Conservation (phyloP, 345 rosid genomes). For the Citrus australasica region DNA sequence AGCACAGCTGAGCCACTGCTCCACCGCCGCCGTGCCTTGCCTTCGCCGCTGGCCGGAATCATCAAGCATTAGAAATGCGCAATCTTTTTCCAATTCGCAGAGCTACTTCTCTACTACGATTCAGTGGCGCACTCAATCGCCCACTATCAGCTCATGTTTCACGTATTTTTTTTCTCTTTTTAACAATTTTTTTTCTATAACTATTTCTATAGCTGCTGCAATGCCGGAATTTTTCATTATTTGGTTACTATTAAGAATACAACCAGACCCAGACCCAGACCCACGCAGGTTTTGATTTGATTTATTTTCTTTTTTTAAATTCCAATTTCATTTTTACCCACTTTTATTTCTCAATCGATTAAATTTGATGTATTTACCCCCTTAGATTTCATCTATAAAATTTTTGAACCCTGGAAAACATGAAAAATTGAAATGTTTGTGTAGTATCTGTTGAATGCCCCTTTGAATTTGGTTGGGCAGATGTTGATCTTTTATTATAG, state of each 20-base stretch:
- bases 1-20: too few species aligned
- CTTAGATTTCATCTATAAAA: too few species aligned
- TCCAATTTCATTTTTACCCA: not conserved
- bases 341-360: too few species aligned
- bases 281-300: not conserved
- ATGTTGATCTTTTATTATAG: not conserved
- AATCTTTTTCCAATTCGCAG: slow-evolving; percentile 18
- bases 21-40: too few species aligned
- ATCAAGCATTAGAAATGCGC: slow-evolving; percentile 19
- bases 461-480: not conserved
- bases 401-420: not conserved
- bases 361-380: too few species aligned
- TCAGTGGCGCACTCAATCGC: slow-evolving; percentile 22
- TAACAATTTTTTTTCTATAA: not conserved
- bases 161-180: slow-evolving; percentile 19
- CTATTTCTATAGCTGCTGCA: not conserved
- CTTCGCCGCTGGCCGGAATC: too few species aligned
- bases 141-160: slow-evolving; percentile 24
- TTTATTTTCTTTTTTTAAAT: not conserved
- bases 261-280: not conserved
- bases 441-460: not conserved
- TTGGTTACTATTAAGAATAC: not conserved
- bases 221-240: not conserved
- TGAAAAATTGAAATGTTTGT: not conserved
- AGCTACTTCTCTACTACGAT: slow-evolving; percentile 26